These are phyloP conservation scores for Nemophila menziesii DNA, from an alignment of 257 asterid genomes.

Conservation along the genomic window DNA sequence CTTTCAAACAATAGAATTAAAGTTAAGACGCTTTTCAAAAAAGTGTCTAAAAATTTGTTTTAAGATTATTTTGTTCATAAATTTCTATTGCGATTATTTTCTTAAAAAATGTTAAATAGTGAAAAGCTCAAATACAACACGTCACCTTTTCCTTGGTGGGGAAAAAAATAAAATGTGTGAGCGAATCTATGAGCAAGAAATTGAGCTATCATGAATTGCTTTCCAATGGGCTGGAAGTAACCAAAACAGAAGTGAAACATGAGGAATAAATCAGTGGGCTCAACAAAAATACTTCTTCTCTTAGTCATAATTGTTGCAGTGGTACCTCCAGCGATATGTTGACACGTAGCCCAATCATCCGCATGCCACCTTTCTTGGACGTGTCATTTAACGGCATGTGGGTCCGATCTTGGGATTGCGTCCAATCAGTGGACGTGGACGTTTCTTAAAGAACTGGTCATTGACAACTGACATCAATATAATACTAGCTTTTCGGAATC, in stretches of 20 bases:
- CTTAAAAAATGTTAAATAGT: too few species aligned
- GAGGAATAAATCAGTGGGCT: conserved; percentile 17
- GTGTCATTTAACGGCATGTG: conserved; percentile 22
- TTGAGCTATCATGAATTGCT: conserved; percentile 2
- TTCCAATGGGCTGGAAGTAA: conserved; percentile 14
- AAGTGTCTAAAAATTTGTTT: too few species aligned
- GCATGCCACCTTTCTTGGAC: conserved; percentile 23
- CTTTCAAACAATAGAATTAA: too few species aligned
- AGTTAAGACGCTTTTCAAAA: too few species aligned
- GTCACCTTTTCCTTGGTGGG: too few species aligned
- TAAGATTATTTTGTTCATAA: too few species aligned
- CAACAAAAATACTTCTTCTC: conserved; percentile 8
- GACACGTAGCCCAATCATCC: conserved; percentile 23
- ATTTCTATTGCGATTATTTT: too few species aligned
- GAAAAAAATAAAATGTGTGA: too few species aligned
- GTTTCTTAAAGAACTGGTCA: conserved; percentile 28
- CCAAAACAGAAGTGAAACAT: conserved; percentile 1
- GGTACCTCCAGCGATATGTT: background rate
- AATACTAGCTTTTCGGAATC: conserved; percentile 24
- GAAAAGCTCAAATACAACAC: too few species aligned
- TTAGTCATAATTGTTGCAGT: conserved; percentile 7
- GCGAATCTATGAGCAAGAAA: too few species aligned
- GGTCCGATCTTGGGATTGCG: conserved; percentile 16
- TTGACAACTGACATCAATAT: conserved; percentile 40
- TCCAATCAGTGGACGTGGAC: conserved; percentile 45